Evolutionary conservation across 2,329 filamentous ascomycete genomes (phyloP).

Genomic region (Acrocalymma vagum): DNA sequence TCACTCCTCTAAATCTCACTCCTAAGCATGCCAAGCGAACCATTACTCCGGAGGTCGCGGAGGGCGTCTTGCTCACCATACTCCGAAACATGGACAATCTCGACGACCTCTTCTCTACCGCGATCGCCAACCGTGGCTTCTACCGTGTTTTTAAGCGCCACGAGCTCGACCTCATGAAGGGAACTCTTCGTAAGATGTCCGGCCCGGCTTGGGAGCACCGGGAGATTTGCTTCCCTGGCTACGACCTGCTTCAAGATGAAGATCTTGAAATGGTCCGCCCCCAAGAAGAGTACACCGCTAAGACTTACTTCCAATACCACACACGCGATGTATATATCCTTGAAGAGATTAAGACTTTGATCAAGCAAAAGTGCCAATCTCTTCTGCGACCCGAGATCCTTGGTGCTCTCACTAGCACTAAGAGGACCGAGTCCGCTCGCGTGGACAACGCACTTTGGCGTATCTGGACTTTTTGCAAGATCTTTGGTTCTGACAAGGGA

Average conservation of each 20-base stretch:
- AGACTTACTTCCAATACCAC: slow-evolving; percentile 61
- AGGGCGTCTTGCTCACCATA: slow-evolving; percentile 62
- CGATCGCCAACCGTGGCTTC: slow-evolving; percentile 64
- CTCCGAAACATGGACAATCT: slow-evolving; percentile 58
- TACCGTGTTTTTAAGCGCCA: slow-evolving; percentile 66
- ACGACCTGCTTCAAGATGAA: slow-evolving; percentile 50
- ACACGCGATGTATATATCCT: slow-evolving; percentile 63
- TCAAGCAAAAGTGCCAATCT: slow-evolving; percentile 62
- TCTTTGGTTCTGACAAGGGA: slow-evolving; percentile 67
- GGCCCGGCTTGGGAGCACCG: slow-evolving; percentile 68
- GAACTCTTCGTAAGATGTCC: slow-evolving; percentile 61
- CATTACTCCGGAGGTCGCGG: slow-evolving; percentile 55
- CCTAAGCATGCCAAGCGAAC: slow-evolving; percentile 27
- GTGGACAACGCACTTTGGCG: slow-evolving; percentile 71
- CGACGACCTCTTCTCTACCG: slow-evolving; percentile 64
- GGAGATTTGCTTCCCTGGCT: slow-evolving; percentile 64
- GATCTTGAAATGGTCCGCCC: slow-evolving; percentile 54
- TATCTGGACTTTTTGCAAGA: slow-evolving; percentile 71
- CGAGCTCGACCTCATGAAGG: slow-evolving; percentile 63
- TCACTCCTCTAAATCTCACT: slow-evolving; percentile 27
- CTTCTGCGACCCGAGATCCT: slow-evolving; percentile 66
- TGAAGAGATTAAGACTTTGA: slow-evolving; percentile 62
- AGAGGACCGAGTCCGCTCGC: slow-evolving; percentile 56
- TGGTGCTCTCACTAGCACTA: slow-evolving; percentile 59
- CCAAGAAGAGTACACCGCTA: slow-evolving; percentile 62